These are phyloP conservation scores for Rhizophora mangle DNA, from an alignment of 345 rosid species.

Conservation along the genomic window DNA sequence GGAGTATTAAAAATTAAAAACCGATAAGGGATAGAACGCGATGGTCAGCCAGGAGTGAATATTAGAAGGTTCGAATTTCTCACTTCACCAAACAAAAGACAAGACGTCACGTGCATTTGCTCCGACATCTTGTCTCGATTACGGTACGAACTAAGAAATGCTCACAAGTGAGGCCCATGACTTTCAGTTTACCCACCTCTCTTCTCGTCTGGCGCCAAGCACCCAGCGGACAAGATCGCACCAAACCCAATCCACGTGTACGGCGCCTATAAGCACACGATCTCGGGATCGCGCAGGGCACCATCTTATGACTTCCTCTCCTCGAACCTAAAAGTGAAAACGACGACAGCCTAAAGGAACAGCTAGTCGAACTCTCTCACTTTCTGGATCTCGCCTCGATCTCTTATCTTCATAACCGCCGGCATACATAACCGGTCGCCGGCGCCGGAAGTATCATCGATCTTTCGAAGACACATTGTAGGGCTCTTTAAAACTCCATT, in stretches of 20 bases:
- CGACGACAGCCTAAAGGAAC: background rate
- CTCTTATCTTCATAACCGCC: conserved; percentile 25
- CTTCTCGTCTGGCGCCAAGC: too few species aligned
- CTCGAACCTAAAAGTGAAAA: background rate
- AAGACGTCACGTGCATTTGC: background rate
- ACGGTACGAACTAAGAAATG: background rate
- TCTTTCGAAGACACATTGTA: conserved; percentile 10
- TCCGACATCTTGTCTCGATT: background rate
- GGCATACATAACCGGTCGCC: conserved; percentile 16
- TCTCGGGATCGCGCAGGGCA: background rate
- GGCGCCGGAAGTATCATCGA: conserved; percentile 1
- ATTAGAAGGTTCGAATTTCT: background rate
- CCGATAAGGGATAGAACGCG: background rate
- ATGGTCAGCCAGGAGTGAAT: background rate
- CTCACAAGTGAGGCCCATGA: background rate
- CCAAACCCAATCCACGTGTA: background rate
- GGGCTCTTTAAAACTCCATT: background rate
- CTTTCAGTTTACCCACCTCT: background rate
- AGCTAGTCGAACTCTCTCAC: background rate
- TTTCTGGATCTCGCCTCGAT: conserved; percentile 33
- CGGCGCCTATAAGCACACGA: background rate
- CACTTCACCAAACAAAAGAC: background rate
- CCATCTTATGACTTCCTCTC: background rate
- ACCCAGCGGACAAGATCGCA: background rate
- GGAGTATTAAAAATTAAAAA: background rate